Conservation (phyloP, 2,329 filamentous ascomycete species). For the Exophiala bonariae region DNA sequence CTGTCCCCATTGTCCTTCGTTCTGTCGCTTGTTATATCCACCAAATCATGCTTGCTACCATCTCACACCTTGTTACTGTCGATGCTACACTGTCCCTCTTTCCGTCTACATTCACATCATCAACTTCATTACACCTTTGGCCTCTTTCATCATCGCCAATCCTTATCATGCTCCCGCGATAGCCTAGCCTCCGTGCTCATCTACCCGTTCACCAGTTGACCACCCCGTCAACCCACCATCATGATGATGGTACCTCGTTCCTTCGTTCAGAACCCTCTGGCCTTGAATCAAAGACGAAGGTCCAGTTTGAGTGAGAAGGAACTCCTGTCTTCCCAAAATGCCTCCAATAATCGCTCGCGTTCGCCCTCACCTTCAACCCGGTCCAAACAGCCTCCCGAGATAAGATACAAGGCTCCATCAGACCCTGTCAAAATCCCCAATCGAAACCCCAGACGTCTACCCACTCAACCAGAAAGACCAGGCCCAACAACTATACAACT, state of each 20-base stretch:
- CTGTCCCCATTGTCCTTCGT: conserved; percentile 9
- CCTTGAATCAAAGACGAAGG: conserved; percentile 26
- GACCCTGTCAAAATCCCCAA: conserved; percentile 21
- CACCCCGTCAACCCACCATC: not conserved
- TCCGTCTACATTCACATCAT: too few relatives aligned
- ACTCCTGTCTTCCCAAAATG: conserved; percentile 7
- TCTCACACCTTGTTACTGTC: too few relatives aligned
- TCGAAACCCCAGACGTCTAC: conserved; percentile 2
- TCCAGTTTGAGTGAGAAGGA: conserved; percentile 17
- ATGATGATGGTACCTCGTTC: conserved; percentile 44
- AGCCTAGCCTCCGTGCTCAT: too few relatives aligned
- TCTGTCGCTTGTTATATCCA: not conserved
- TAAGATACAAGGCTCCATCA: conserved; percentile 5
- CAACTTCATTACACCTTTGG: too few relatives aligned
- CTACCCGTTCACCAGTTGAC: too few relatives aligned
- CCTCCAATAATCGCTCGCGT: conserved; percentile 4
- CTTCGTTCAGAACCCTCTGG: conserved; percentile 38
- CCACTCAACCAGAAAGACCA: conserved; percentile 7
- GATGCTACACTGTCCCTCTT: not conserved
- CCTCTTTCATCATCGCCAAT: not conserved
- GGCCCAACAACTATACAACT: conserved; percentile 14
- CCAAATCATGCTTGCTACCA: too few relatives aligned
- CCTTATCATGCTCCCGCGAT: not conserved
- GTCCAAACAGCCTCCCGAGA: conserved; percentile 7
- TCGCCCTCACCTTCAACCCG: conserved; percentile 17